Evolutionary conservation across 2,329 filamentous ascomycete species (phyloP).

Genomic region (Microcyclospora pomicola): DNA sequence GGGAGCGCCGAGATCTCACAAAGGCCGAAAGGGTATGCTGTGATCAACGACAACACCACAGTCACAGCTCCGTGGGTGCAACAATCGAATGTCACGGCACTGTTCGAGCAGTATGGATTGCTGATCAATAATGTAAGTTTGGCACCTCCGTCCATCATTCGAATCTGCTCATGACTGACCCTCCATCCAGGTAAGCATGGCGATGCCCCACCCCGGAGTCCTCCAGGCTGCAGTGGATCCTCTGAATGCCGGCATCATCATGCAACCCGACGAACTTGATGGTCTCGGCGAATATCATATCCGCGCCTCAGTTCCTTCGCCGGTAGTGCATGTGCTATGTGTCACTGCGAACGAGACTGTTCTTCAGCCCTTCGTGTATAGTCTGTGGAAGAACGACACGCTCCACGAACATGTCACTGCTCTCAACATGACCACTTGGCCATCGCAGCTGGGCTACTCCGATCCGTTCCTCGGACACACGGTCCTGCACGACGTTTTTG

Average conservation of each 20-base stretch:
- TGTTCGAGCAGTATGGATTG: constrained; percentile 38
- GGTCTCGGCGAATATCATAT: constrained; percentile 58
- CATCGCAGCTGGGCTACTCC: constrained; percentile 3
- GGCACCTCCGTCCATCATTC: too few relatives aligned
- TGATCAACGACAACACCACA: constrained; percentile 60
- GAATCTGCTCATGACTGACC: too few relatives aligned
- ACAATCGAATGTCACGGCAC: constrained; percentile 40
- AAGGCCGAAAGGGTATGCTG: constrained; percentile 47
- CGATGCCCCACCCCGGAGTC: constrained; percentile 61
- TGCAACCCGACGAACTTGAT: constrained; percentile 48
- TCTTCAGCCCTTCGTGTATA: constrained; percentile 51
- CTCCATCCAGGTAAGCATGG: constrained; percentile 29
- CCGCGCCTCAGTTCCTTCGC: constrained; percentile 54
- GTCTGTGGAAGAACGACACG: constrained; percentile 39
- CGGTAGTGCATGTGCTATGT: constrained; percentile 59
- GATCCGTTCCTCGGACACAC: constrained; percentile 11
- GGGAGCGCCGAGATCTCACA: constrained; percentile 27
- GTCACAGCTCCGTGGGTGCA: constrained; percentile 57
- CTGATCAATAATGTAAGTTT: constrained; percentile 59
- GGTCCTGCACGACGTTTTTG: constrained; percentile 55
- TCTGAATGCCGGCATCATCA: constrained; percentile 42
- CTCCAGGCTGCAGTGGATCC: constrained; percentile 48
- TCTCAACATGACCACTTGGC: constrained; percentile 7
- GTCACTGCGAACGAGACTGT: constrained; percentile 48
- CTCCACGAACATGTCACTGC: neutral